Evolutionary conservation across 306 rosid genomes (phyloP).

Genomic region (cucumber (Cucumis sativus)): Cucumber_9930_V3 NC_026656.2:9237001-9237500

Average conservation of each 20-base stretch:
- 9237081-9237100: neutral
- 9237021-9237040: neutral
- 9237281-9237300: slow-evolving; percentile 57
- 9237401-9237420: neutral
- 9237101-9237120: neutral
- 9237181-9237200: slow-evolving; percentile 63
- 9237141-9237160: slow-evolving; percentile 67
- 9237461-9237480: neutral
- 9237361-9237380: neutral
- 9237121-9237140: slow-evolving; percentile 56
- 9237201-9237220: slow-evolving; percentile 71
- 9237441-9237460: neutral
- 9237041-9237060: neutral
- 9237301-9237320: neutral
- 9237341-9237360: neutral
- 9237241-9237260: slow-evolving; percentile 69
- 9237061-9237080: neutral
- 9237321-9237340: neutral
- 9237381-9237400: neutral
- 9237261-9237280: slow-evolving; percentile 64
- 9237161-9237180: slow-evolving; percentile 68
- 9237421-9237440: neutral
- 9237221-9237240: slow-evolving; percentile 72
- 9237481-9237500: neutral
- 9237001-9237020: neutral